Evolutionary conservation across 2,329 filamentous ascomycete genomes (phyloP).

Genomic region (Epichloe gansuensis): DNA sequence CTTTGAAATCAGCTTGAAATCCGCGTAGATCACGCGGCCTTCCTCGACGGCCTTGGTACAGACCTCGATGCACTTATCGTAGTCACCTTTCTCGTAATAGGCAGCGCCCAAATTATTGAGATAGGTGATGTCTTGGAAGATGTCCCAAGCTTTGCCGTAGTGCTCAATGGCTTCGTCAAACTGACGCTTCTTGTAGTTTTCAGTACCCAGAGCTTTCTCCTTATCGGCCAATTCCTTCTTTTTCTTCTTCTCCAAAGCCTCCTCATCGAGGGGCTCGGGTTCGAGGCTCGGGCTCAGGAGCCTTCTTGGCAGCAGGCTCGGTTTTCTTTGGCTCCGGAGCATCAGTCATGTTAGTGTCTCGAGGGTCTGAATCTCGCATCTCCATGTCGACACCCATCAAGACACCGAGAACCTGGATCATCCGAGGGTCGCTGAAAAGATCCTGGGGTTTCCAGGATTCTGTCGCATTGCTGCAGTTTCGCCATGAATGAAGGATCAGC

Average conservation of each 20-base stretch:
- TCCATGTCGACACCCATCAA: conserved; percentile 88
- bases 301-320: conserved; percentile 39
- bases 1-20: conserved; percentile 98
- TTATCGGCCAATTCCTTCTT: conserved; percentile 88
- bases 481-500: conserved; percentile 79
- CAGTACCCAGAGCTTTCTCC: conserved; percentile 87
- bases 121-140: conserved; percentile 93
- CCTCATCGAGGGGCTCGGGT: conserved; percentile 66
- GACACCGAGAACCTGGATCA: conserved; percentile 89
- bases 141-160: conserved; percentile 90
- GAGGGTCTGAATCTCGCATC: conserved; percentile 26
- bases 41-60: conserved; percentile 85
- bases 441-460: conserved; percentile 67
- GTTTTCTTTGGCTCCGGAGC: conserved; percentile 31
- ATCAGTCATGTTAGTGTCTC: conserved; percentile 68
- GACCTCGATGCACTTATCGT: conserved; percentile 70
- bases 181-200: conserved; percentile 95
- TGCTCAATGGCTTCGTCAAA: conserved; percentile 92
- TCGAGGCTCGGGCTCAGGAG: conserved; percentile 39
- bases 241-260: conserved; percentile 71
- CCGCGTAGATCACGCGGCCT: conserved; percentile 77
- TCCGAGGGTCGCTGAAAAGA: conserved; percentile 78
- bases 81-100: conserved; percentile 93
- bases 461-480: conserved; percentile 73
- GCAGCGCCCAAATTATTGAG: conserved; percentile 92